Base-by-base conservation (phyloP, 2,329 filamentous ascomycete genomes). In the Colletotrichum sp. region DNA sequence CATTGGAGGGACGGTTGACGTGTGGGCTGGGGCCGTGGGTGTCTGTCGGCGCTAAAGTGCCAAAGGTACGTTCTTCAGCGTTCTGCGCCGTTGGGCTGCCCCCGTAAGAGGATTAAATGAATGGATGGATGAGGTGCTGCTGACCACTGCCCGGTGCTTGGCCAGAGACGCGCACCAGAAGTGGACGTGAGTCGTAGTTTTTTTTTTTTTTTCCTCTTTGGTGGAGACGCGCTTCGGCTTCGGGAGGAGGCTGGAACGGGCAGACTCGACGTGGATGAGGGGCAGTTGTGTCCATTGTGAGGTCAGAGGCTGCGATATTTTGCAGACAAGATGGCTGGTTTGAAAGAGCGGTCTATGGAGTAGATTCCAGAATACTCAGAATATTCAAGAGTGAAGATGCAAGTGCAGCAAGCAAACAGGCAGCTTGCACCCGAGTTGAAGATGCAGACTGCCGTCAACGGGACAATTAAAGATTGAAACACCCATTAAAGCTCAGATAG, bases 201-300 rank as follows among this genome's bases (percentile, higher is more conserved):
- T 39, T 66, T 36, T 24, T 24, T 52, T 60, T 44, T 24, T 24
- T 26, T 26, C 34, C 55, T n/a, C 26, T 8, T 55, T 67, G 52
- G 69, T 74, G 72, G 77, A 77, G 78, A 78, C 77, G 75, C 77
- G 77, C 77, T 77, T 79, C 74, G 68, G 44, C 44, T 49, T 49
- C 44, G 44, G 44, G n/a, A 49, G 75, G 77, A 78, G 78, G 77
- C 71, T 78, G 77, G 77, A 69, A 34, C 59, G 39, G 60, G 12
- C 26, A 62, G 62, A 69, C 55, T 69, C 57, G 57, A 77, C 52
- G 39, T 72, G 55, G 15, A 66, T 65, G 72, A 73, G 59, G 72
- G 75, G 72, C 49, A 44, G 5, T 60, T 18, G 28, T 36, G 64
- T 52, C 21, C 60, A 63, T 71, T 75, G 60, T 67, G 21, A 57